Conservation (phyloP, 2,329 filamentous ascomycete species). For the Fusarium sp. region DNA sequence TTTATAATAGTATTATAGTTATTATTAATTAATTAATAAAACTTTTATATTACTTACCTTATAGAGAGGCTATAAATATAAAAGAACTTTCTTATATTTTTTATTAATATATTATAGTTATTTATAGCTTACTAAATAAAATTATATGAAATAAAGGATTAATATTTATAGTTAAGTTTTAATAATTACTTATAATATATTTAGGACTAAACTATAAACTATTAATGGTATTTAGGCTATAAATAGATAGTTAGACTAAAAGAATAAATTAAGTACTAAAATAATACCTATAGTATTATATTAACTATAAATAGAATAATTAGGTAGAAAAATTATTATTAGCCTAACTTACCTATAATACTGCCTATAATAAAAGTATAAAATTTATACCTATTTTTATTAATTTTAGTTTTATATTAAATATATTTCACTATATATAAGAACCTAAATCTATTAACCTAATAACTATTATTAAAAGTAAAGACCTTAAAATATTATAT, state of each 20-base stretch:
- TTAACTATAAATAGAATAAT: background rate
- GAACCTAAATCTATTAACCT: background rate
- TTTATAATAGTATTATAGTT: background rate
- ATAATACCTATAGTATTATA: constrained; percentile 23
- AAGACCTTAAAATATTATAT: background rate
- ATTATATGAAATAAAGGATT: background rate
- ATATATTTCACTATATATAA: background rate
- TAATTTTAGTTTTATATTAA: background rate
- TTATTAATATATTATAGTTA: background rate
- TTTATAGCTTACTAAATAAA: background rate
- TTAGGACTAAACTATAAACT: background rate
- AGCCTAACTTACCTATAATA: background rate
- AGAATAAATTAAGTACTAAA: background rate
- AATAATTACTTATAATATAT: background rate
- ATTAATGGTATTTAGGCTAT: background rate
- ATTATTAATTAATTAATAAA: background rate
- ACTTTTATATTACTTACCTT: background rate
- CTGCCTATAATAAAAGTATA: background rate
- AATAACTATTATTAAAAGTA: background rate
- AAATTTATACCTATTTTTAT: background rate
- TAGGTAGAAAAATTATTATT: background rate
- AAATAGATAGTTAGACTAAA: background rate
- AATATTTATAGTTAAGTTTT: background rate
- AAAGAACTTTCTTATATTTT: background rate
- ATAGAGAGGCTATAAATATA: background rate